These are phyloP conservation scores for Farysia itapuensis DNA, from an alignment of 1,284 basidiomycete genomes.

Conservation along the genomic window DNA sequence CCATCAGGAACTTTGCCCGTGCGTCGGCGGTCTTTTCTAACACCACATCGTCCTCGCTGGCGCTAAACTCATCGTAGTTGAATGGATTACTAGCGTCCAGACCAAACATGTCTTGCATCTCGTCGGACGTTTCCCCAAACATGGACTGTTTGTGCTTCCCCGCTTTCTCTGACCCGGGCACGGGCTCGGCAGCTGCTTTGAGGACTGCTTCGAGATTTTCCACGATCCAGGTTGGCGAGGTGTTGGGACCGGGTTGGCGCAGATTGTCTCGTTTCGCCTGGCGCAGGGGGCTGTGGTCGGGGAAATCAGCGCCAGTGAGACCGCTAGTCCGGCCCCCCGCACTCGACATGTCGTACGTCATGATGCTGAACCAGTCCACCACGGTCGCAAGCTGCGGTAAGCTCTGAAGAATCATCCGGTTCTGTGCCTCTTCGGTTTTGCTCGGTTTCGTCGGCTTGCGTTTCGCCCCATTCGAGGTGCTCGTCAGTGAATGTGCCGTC, in stretches of 20 bases:
- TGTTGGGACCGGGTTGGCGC: conserved; percentile 35
- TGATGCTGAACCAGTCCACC: conserved; percentile 34
- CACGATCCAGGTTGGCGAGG: conserved; percentile 19
- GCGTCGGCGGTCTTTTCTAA: not conserved
- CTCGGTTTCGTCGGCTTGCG: conserved; percentile 1
- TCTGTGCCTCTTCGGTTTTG: conserved; percentile 7
- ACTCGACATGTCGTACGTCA: conserved; percentile 46
- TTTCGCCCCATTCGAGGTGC: not conserved
- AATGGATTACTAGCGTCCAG: conserved; percentile 1
- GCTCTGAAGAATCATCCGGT: conserved; percentile 28
- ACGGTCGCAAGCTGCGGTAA: conserved; percentile 21
- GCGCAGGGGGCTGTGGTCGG: conserved; percentile 20
- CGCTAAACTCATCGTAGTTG: not conserved
- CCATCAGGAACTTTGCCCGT: conserved; percentile 35
- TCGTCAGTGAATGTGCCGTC: conserved; percentile 7
- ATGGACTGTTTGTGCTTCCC: not conserved
- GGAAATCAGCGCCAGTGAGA: conserved; percentile 12
- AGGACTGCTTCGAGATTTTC: conserved; percentile 21
- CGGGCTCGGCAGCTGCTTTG: conserved; percentile 3
- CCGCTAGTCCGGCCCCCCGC: conserved; percentile 5
- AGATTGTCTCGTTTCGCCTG: conserved; percentile 27
- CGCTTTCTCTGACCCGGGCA: not conserved
- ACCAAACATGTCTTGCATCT: not conserved
- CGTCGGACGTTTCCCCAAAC: not conserved
- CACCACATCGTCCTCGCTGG: not conserved